Evolutionary conservation across 495 filamentous ascomycete genomes (phyloP), one percentile per base, ranked within the genome.

Genomic region (Tuber aestivum): DNA sequence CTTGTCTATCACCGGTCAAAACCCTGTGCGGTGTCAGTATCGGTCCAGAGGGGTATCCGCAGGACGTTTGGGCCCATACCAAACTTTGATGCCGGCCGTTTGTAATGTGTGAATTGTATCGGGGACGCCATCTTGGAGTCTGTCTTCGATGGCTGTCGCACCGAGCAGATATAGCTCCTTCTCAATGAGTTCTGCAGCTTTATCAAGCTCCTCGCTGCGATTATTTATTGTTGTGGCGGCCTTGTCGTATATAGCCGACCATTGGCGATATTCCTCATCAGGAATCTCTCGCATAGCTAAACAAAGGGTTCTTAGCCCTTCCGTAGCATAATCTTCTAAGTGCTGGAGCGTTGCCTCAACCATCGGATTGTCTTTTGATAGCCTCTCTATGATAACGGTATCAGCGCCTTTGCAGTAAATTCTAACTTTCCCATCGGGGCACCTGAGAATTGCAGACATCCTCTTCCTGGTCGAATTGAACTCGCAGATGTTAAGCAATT

Each of bases 51-150:
- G 27, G 21, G 9, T 7, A 45, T 50, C 16, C 12, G 7, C 23
- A 27, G 10, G 41, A 32, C 41, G 27, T 12, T 40, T 35, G 45
- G 37, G 35, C 50, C 32, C 74, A 42, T 81, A 81, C 95, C 96
- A 99, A 69, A 99, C 90, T 85, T 99, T 99, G 84, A 99, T 98
- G 41, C 95, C 95, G 35, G 96, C 96, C 74, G 93, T 92, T 83
- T 99, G 96, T 16, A 99, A 88, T 0, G 95, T 97, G 84, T 98
- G 94, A 77, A 99, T 99, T 3, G 96, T 99, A 83, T 99, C 96
- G 6, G 96, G 96, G 6, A 99, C 96, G 74, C 96, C 96, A 82
- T 99, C 96, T 83, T 99, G 96, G 45, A 99, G 86, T 74, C 92
- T 91, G 86, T 99, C 96, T 84, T 99, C 96, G 81, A 98, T 99